Evolutionary conservation across 441 rosid species (phyloP), one percentile per base, ranked within the genome.

Genomic region (Brassica hybrid): DNA sequence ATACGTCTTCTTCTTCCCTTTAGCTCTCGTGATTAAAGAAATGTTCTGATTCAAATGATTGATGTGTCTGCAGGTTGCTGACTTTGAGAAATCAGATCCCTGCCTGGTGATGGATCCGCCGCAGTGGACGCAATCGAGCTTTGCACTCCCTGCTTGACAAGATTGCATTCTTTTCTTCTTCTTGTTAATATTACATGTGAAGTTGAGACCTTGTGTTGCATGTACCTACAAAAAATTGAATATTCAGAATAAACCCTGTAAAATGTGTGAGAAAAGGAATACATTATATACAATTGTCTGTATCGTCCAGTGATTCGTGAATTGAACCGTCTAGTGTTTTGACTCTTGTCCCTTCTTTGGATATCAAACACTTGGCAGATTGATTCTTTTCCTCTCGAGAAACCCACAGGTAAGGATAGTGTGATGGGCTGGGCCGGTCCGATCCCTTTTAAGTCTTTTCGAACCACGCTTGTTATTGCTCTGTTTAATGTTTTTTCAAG

Each of bases 91-190:
- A 81, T 77, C 91, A 50, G 98, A 95, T 76, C 84, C 81, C 2
- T 81, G 99, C 77, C 52, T 77, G 1, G 96, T 95, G 81, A 74
- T 93, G 85, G 99, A 95, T 88, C 84, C 86, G 21, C 94, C 94
- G 9, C 89, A 88, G n/a, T 81, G 84, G 84, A 56, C 36, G 58
- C 81, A 81, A 61, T 58, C 71, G 0, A 81, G 84, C 36, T 81
- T 77, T 19, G 81, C 84, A 32, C 78, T 81, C 65, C 84, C 81
- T 45, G 81, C 84, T 0, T 81, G 69, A 81, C 64, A 64, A 52
- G 19, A n/a, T 50, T 48, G 19, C 43, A 23, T 13, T 52, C 18
- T n/a, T 12, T 23, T 56, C 60, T 56, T 34, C 3, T 18, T 43
- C 27, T 2, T 21, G 8, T 38, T 50, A 6, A 17, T 61, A 41